phyloP scores from a whole-genome alignment of 345 rosid genomes.

The Trapa incisa region DNA sequence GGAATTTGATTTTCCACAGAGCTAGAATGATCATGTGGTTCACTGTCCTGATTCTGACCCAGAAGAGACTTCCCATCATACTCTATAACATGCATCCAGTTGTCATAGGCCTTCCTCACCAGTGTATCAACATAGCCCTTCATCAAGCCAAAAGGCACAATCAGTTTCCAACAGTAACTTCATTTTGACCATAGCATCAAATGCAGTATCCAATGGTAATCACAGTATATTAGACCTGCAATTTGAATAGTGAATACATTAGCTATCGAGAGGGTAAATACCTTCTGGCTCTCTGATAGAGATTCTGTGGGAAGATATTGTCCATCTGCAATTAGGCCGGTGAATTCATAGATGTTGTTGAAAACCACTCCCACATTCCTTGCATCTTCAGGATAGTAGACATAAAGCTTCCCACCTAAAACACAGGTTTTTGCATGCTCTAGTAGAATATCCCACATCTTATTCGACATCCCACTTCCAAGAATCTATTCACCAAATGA shows the following conservation, averaged over 20 bases:
- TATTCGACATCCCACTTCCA: conserved; percentile 99
- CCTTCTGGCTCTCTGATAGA: conserved; percentile 84
- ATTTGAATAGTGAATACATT: too few species aligned
- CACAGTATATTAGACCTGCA: not conserved
- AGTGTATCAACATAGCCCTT: conserved; percentile 69
- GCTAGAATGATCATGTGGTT: conserved; percentile 27
- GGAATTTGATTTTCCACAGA: conserved; percentile 25
- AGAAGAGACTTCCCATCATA: conserved; percentile 74
- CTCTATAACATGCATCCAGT: conserved; percentile 82
- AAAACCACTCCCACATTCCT: conserved; percentile 59
- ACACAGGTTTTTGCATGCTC: conserved; percentile 95
- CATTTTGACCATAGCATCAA: not conserved
- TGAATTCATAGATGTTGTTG: conserved; percentile 65
- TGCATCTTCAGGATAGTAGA: conserved; percentile 61
- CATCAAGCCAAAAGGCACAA: conserved; percentile 8
- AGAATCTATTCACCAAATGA: conserved; percentile 44
- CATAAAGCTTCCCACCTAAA: conserved; percentile 64
- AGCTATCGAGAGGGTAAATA: conserved; percentile 9
- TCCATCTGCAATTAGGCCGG: conserved; percentile 65
- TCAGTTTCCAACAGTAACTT: not conserved
- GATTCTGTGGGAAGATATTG: conserved; percentile 57
- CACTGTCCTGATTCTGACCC: conserved; percentile 36
- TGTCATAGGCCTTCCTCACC: conserved; percentile 96
- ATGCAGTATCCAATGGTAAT: not conserved
- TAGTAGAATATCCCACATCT: conserved; percentile 94